Evolutionary conservation across 1,139 yeast species (phyloP), one percentile per base, ranked within the genome.

Genomic region (Hemisphaericaspora xylanilytica): DNA sequence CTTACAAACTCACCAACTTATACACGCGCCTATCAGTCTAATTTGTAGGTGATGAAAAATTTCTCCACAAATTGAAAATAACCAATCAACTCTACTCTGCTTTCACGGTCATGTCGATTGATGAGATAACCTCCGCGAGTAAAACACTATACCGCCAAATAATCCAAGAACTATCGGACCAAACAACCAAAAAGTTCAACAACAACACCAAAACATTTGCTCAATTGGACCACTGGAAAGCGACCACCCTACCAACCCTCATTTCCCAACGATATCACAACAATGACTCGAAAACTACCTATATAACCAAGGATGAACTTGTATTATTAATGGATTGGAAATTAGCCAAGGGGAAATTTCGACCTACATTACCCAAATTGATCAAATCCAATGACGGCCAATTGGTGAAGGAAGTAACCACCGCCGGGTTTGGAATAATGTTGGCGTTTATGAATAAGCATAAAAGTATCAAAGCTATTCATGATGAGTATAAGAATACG

Each of bases 291-390:
- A 32, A 40, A 8, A 32, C 41, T 8, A 41, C 60, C 6, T 65
- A 65, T 61, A 39, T 73, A 9, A 59, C 61, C 10, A 62, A 63
- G 40, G 57, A 58, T 1, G 78, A 74, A 45, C 57, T 73, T 48
- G 51, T 51, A 3, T 52, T 64, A 24, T 46, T 73, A 24, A 62
- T 73, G 73, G 78, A 73, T 41, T 73, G 78, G 78, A 74, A 74
- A 41, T 59, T 74, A 32, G 69, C 74, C 18, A 66, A 66, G 43
- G 80, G 79, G 0, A 71, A 68, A 38, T 73, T 67, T 44, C 51
- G 80, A 18, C 74, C 78, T 2, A 60, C 63, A 2, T 56, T 74
- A 7, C 69, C 69, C n/a, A 68, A 67, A 39, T 52, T 71, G 16
- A 70, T 74, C 27, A 51, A 50, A 32, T 59, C 68, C 3, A 74